Conservation (phyloP, 2,329 filamentous ascomycete genomes). For the Botrytis tulipae region DNA sequence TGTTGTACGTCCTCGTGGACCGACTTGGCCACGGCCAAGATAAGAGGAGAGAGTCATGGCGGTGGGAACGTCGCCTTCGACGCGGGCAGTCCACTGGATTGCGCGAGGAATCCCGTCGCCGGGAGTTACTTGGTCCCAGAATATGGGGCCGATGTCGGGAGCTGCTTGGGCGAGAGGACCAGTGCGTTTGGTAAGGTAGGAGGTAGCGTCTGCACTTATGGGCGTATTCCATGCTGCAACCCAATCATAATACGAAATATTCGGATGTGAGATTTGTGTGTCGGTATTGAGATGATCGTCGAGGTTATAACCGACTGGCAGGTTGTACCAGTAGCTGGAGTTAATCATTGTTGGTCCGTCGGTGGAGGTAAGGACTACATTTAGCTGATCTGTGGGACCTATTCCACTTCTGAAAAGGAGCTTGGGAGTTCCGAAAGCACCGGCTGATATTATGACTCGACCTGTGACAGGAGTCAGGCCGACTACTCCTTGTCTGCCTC, state of each 20-base stretch:
- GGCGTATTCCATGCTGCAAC: slow-evolving; percentile 56
- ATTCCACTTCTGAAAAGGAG: slow-evolving; percentile 66
- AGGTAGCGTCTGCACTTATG: slow-evolving; percentile 43
- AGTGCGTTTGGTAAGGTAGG: slow-evolving; percentile 51
- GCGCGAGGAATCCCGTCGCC: slow-evolving; percentile 60
- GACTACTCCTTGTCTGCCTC: slow-evolving; percentile 58
- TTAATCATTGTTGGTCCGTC: slow-evolving; percentile 53
- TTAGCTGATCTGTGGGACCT: slow-evolving; percentile 48
- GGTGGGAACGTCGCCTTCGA: slow-evolving; percentile 47
- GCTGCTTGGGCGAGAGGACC: slow-evolving; percentile 64
- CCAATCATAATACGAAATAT: slow-evolving; percentile 62
- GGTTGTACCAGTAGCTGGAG: slow-evolving; percentile 52
- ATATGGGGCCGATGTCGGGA: slow-evolving; percentile 63
- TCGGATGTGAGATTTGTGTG: slow-evolving; percentile 50
- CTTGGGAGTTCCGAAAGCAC: slow-evolving; percentile 60
- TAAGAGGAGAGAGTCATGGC: slow-evolving; percentile 53
- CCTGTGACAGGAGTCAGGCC: slow-evolving; percentile 59
- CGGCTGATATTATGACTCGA: slow-evolving; percentile 66
- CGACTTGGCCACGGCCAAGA: slow-evolving; percentile 60
- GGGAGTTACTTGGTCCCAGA: slow-evolving; percentile 58
- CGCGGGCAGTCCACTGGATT: slow-evolving; percentile 64
- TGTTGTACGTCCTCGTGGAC: slow-evolving; percentile 57
- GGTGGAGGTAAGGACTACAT: slow-evolving; percentile 48
- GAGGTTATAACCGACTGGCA: slow-evolving; percentile 59
- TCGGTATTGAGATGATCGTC: slow-evolving; percentile 60